Evolutionary conservation across 208 protist genomes (phyloP).

Genomic region (Leishmania arabica): DNA sequence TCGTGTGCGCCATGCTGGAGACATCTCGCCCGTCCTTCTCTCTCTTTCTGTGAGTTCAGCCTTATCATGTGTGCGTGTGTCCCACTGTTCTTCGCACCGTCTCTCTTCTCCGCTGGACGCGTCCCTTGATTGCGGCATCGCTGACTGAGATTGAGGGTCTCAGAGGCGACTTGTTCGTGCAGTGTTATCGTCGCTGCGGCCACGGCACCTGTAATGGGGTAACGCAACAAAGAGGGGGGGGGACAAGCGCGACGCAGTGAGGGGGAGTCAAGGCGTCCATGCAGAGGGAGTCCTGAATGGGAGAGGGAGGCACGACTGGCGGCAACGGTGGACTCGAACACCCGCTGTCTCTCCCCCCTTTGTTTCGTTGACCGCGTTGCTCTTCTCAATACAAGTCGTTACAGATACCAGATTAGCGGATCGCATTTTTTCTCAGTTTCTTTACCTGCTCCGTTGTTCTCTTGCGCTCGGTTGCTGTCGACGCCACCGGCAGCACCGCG

Average conservation of each 20-base stretch:
- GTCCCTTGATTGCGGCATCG: background rate
- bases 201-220: background rate
- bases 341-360: background rate
- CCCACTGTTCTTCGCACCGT: background rate
- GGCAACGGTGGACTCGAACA: background rate
- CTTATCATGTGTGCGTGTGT: background rate
- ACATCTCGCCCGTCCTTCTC: background rate
- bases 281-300: background rate
- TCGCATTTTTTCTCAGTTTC: background rate
- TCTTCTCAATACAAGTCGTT: background rate
- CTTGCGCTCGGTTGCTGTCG: background rate
- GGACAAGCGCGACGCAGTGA: background rate
- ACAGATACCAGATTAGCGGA: background rate
- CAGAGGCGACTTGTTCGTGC: background rate
- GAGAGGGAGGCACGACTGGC: background rate
- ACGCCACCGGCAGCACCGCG: background rate
- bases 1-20: background rate
- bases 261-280: background rate
- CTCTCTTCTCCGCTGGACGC: background rate
- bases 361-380: background rate
- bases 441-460: background rate
- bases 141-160: background rate
- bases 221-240: background rate
- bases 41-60: background rate
- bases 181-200: background rate